Evolutionary conservation across 805 yeast genomes (phyloP).

Genomic region (Pichia cephalocereana): DNA sequence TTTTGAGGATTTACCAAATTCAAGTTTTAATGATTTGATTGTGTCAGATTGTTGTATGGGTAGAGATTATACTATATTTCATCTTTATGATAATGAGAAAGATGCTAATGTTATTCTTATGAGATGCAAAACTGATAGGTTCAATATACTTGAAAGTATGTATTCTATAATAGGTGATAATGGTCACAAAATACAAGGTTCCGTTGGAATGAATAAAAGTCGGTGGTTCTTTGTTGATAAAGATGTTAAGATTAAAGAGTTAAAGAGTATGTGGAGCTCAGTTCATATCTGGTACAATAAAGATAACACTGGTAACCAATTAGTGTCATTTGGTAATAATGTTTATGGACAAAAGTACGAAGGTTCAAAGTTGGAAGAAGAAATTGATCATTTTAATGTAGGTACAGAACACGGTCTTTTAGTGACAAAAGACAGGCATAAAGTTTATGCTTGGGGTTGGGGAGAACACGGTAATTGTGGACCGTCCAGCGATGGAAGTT

Average conservation of each 20-base stretch:
- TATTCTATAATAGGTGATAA: not conserved
- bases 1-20: not conserved
- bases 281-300: conserved; percentile 35
- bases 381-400: conserved; percentile 20
- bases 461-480: conserved; percentile 99
- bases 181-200: not conserved
- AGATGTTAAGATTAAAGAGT: conserved; percentile 8
- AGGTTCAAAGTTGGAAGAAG: conserved; percentile 6
- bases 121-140: conserved; percentile 24
- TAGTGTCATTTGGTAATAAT: conserved; percentile 61
- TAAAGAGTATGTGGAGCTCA: conserved; percentile 73
- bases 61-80: conserved; percentile 44
- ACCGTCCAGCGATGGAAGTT: not conserved
- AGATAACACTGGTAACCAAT: conserved; percentile 3
- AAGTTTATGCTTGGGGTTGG: conserved; percentile 89
- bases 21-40: not conserved
- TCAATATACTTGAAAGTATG: not conserved
- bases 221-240: not conserved
- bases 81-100: conserved; percentile 13
- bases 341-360: conserved; percentile 57
- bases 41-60: conserved; percentile 33
- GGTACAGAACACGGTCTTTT: conserved; percentile 89
- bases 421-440: conserved; percentile 14
- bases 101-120: conserved; percentile 6
- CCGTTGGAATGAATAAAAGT: not conserved